Percentiles rank a stretch among this genome's conserved stretches.
Conservation (phyloP, 1,284 basidiomycete genomes). For the Apiotrichum domesticum region DNA sequence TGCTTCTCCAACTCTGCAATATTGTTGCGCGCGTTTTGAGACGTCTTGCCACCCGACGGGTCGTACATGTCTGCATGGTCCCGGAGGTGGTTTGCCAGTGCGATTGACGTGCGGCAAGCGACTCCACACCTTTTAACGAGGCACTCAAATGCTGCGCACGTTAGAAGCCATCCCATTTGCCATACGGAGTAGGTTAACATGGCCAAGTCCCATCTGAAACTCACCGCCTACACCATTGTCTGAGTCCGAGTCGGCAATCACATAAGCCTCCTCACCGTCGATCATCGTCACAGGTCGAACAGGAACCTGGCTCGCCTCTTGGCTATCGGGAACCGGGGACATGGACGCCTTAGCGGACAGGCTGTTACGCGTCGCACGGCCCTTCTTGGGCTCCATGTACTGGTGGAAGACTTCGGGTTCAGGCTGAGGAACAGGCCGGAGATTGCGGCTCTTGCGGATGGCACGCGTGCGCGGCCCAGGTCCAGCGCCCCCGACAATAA, state of each 20-base stretch:
- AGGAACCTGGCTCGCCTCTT: not conserved
- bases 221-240: constrained; percentile 1
- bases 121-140: not conserved
- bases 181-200: no score
- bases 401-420: constrained; percentile 10
- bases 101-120: not conserved
- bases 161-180: no score
- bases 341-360: no score
- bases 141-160: not conserved
- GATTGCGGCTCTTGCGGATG: not conserved
- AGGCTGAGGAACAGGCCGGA: constrained; percentile 16
- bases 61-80: constrained; percentile 3
- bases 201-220: not conserved
- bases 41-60: not conserved
- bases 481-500: constrained; percentile 1
- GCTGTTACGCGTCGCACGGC: no score
- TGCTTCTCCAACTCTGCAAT: not conserved
- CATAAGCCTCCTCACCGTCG: constrained; percentile 18
- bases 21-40: not conserved
- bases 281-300: constrained; percentile 3
- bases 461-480: constrained; percentile 10
- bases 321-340: no score
- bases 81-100: constrained; percentile 3
- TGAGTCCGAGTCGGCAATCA: constrained; percentile 6
- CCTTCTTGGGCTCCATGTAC: not conserved